phyloP scores from a whole-genome alignment of 495 filamentous ascomycete species.

The Tuber borchii region DNA sequence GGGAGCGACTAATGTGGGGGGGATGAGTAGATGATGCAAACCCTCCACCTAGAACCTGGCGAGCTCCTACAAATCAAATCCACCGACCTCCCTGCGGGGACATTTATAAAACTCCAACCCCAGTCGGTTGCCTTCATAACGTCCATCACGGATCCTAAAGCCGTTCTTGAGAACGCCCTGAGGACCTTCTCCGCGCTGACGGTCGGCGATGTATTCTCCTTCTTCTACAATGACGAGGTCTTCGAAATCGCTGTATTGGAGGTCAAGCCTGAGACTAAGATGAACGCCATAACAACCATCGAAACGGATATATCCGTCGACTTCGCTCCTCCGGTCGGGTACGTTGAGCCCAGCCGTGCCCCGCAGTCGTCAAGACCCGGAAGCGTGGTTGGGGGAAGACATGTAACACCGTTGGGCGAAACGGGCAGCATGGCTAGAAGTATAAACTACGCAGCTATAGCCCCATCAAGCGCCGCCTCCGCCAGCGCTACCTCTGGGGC shows the following conservation, averaged over 20 bases:
- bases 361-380: conserved; percentile 52
- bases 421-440: conserved; percentile 93
- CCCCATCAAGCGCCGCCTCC: conserved; percentile 59
- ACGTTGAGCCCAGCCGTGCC: conserved; percentile 74
- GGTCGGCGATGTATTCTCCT: conserved; percentile 86
- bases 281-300: conserved; percentile 79
- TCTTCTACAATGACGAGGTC: conserved; percentile 85
- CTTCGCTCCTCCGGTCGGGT: conserved; percentile 88
- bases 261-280: conserved; percentile 71
- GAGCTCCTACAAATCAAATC: conserved; percentile 92
- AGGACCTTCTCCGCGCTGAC: conserved; percentile 89
- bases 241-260: conserved; percentile 91
- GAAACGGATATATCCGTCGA: conserved; percentile 95
- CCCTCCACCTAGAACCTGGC: conserved; percentile 75
- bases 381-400: conserved; percentile 46
- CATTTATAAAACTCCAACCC: conserved; percentile 90
- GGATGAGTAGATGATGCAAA: conserved; percentile 78
- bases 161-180: conserved; percentile 94
- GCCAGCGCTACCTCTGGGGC: conserved; percentile 52
- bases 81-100: conserved; percentile 79
- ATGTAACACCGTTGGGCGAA: conserved; percentile 50
- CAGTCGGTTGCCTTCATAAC: conserved; percentile 88
- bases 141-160: conserved; percentile 84
- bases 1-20: conserved; percentile 18
- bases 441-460: conserved; percentile 95